These are phyloP conservation scores for Plantago lanceolata DNA, from an alignment of 305 asterid species.

Conservation along the genomic window DNA sequence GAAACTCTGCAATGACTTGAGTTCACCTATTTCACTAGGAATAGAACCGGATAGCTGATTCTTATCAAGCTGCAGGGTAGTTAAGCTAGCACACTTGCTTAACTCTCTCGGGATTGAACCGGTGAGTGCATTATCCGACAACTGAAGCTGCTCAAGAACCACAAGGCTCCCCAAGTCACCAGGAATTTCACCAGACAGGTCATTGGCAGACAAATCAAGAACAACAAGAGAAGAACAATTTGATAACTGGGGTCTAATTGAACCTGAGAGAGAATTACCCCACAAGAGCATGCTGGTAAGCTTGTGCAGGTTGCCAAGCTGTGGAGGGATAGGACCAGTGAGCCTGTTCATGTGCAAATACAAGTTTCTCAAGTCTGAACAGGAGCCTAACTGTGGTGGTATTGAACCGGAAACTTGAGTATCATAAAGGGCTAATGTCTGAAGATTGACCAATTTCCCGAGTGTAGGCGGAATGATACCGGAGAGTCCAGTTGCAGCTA, in stretches of 20 bases:
- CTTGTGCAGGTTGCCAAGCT: conserved; percentile 63
- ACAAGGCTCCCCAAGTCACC: conserved; percentile 54
- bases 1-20: conserved; percentile 71
- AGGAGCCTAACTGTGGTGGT: conserved; percentile 67
- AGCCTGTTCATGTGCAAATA: conserved; percentile 83
- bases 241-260: conserved; percentile 55
- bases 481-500: conserved; percentile 72
- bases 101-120: conserved; percentile 59
- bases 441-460: conserved; percentile 56
- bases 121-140: conserved; percentile 65
- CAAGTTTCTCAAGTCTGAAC: conserved; percentile 60
- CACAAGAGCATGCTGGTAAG: conserved; percentile 74
- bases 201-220: conserved; percentile 72
- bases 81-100: conserved; percentile 70
- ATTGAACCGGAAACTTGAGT: conserved; percentile 69
- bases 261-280: conserved; percentile 71
- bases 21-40: conserved; percentile 55
- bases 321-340: conserved; percentile 62
- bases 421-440: conserved; percentile 64
- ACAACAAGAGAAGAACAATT: conserved; percentile 68
- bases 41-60: conserved; percentile 71
- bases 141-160: conserved; percentile 74
- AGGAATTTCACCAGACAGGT: conserved; percentile 69
- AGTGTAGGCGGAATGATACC: conserved; percentile 74
- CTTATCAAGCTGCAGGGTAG: conserved; percentile 76